Conservation (phyloP, 352 stramenopile species). For the Plasmopara viticola region DNA sequence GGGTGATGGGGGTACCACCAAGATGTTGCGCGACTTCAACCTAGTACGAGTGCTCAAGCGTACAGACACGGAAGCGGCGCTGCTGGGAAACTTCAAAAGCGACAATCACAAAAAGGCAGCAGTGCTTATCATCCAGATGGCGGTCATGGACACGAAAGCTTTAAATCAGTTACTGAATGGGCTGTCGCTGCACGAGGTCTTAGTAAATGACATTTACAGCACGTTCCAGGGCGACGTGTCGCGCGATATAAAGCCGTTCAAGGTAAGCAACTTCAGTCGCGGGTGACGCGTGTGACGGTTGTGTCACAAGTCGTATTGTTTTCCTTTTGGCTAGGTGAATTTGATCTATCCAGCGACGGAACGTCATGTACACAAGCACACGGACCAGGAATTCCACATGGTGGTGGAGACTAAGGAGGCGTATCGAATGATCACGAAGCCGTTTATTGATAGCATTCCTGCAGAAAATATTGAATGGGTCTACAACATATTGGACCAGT, state of each 20-base stretch:
- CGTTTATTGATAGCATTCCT: constrained; percentile 73
- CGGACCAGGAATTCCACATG: constrained; percentile 78
- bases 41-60: constrained; percentile 61
- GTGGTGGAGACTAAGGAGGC: constrained; percentile 71
- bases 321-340: constrained; percentile 39
- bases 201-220: constrained; percentile 83
- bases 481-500: constrained; percentile 87
- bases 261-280: constrained; percentile 23
- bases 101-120: constrained; percentile 53
- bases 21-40: constrained; percentile 50
- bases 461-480: constrained; percentile 79
- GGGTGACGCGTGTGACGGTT: not conserved
- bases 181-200: constrained; percentile 63
- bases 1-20: constrained; percentile 20
- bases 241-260: constrained; percentile 64
- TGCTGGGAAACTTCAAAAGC: constrained; percentile 64
- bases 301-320: not conserved
- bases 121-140: constrained; percentile 64
- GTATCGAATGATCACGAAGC: constrained; percentile 68
- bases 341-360: constrained; percentile 80
- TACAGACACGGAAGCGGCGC: constrained; percentile 53
- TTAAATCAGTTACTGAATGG: constrained; percentile 35
- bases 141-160: constrained; percentile 43
- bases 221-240: constrained; percentile 64
- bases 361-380: constrained; percentile 76